phyloP scores from a whole-genome alignment of 116 monocot species.

The Posidonia oceanica region DNA sequence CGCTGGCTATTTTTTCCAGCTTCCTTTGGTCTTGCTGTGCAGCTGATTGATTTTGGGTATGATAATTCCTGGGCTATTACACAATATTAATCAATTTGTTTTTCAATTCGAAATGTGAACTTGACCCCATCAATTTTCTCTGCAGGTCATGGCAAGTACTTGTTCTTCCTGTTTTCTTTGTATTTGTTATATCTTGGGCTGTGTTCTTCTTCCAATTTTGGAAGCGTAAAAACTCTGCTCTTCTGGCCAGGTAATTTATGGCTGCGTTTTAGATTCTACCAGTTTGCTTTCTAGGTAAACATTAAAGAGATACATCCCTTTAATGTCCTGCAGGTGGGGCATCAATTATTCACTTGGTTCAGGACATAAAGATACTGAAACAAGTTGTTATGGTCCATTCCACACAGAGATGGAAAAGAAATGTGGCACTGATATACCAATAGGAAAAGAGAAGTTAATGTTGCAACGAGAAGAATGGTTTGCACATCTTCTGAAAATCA shows the following conservation, averaged over 20 bases:
- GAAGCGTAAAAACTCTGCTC: slow-evolving; percentile 83
- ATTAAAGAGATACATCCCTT: background rate
- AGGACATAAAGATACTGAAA: slow-evolving; percentile 34
- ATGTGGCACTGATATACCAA: slow-evolving; percentile 21
- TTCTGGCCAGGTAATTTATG: slow-evolving; percentile 53
- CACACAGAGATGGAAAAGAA: slow-evolving; percentile 26
- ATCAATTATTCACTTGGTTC: slow-evolving; percentile 40
- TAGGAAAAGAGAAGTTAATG: slow-evolving; percentile 39
- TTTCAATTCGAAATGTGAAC: background rate
- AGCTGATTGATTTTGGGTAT: slow-evolving; percentile 86
- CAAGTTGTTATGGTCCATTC: slow-evolving; percentile 9
- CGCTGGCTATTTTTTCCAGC: slow-evolving; percentile 84
- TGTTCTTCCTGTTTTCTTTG: slow-evolving; percentile 70
- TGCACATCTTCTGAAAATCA: slow-evolving; percentile 50
- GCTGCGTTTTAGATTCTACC: background rate
- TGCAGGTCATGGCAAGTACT: slow-evolving; percentile 53
- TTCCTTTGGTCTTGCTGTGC: slow-evolving; percentile 59
- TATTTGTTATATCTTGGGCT: slow-evolving; percentile 81
- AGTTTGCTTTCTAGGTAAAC: background rate
- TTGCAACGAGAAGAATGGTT: slow-evolving; percentile 88
- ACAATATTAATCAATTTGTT: background rate
- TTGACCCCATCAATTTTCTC: background rate
- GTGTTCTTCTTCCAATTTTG: slow-evolving; percentile 86
- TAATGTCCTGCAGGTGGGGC: slow-evolving; percentile 62
- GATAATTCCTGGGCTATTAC: background rate